phyloP scores from a whole-genome alignment of 169 alveolate genomes.

The Eimeria necatrix region DNA sequence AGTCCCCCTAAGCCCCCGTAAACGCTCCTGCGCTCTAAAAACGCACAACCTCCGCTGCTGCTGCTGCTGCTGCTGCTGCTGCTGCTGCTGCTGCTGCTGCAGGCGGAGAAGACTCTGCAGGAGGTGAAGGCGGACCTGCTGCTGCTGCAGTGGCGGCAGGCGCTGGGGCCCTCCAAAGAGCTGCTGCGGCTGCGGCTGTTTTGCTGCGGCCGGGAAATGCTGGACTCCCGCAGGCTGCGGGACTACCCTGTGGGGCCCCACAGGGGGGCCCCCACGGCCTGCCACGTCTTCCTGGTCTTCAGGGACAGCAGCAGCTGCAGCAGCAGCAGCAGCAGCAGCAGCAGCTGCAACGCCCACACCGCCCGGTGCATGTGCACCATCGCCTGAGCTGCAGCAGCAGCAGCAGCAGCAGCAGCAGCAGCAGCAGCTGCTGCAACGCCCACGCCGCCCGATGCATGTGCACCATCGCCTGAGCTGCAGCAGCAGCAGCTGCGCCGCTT shows the following conservation, averaged over 20 bases:
- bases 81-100: neutral
- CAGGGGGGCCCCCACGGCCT: slow-evolving; percentile 4
- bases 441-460: neutral
- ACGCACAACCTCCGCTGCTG: neutral
- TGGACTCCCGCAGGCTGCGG: neutral
- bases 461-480: neutral
- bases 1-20: neutral
- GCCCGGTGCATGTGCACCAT: neutral
- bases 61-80: neutral
- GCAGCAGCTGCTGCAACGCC: neutral
- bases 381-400: neutral
- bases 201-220: slow-evolving; percentile 25
- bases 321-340: neutral
- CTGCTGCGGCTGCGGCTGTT: slow-evolving; percentile 28
- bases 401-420: neutral
- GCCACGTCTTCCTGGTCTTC: slow-evolving; percentile 26
- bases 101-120: neutral
- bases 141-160: slow-evolving; percentile 10
- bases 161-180: neutral
- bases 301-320: neutral
- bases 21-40: neutral
- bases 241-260: slow-evolving; percentile 28
- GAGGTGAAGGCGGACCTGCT: slow-evolving; percentile 52
- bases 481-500: neutral
- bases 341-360: neutral